Conservation (phyloP, 306 rosid genomes). For the Pyrus betulifolia region DNA sequence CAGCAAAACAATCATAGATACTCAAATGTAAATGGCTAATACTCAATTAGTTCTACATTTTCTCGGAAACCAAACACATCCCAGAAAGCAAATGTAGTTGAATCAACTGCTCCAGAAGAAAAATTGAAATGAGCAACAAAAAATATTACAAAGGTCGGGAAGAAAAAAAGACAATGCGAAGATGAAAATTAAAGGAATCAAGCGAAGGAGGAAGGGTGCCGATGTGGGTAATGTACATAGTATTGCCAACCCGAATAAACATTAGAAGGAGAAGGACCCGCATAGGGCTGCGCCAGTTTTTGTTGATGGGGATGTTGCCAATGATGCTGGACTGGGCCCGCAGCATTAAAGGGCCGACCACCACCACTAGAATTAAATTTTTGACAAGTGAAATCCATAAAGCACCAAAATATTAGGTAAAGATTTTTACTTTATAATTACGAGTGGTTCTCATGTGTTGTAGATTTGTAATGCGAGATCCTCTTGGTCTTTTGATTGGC, state of each 20-base stretch:
- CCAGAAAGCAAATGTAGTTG: neutral
- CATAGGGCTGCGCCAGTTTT: neutral
- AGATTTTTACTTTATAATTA: no score
- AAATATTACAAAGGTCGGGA: neutral
- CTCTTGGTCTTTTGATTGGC: neutral
- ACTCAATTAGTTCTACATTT: neutral
- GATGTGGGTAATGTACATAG: neutral
- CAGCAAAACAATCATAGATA: neutral
- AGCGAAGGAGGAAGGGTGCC: neutral
- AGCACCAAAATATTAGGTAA: no score
- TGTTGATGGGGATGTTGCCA: no score
- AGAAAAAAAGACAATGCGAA: no score
- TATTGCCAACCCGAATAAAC: neutral
- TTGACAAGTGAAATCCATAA: no score
- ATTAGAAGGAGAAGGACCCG: no score
- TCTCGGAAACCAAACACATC: neutral
- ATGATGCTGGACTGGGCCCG: no score
- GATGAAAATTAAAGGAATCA: neutral
- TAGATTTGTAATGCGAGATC: no score
- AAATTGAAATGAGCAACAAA: neutral
- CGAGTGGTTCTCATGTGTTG: neutral
- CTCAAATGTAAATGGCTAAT: neutral
- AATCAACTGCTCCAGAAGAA: neutral
- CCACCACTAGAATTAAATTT: no score
- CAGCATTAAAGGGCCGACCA: no score